Conservation (phyloP, 2,329 filamentous ascomycete species). For the Zymoseptoria tritici region DNA sequence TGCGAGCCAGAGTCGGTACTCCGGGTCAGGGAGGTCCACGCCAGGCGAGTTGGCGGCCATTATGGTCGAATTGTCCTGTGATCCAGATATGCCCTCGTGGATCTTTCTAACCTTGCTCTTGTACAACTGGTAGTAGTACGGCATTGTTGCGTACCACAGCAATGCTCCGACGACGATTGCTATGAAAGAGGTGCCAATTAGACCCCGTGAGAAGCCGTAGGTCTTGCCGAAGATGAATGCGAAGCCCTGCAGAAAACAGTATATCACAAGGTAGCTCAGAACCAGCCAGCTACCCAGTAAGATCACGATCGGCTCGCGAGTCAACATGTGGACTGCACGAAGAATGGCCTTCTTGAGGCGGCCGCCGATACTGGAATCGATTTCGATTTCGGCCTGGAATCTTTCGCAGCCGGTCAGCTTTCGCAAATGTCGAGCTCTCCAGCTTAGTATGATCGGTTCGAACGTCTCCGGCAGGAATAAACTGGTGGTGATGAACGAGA, state of each 20-base stretch:
- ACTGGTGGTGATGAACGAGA: constrained; percentile 22
- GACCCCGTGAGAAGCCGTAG: constrained; percentile 38
- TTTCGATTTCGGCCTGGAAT: constrained; percentile 18
- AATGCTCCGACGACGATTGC: constrained; percentile 35
- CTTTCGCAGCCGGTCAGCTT: constrained; percentile 16
- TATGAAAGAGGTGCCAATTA: constrained; percentile 40
- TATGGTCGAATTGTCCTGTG: background rate
- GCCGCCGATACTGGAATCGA: constrained; percentile 9
- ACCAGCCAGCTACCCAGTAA: constrained; percentile 45
- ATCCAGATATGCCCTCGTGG: constrained; percentile 9
- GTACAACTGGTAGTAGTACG: constrained; percentile 12
- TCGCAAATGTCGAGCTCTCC: constrained; percentile 28
- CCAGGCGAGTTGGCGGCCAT: constrained; percentile 12
- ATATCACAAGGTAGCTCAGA: constrained; percentile 47
- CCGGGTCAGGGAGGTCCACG: constrained; percentile 19
- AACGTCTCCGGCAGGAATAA: constrained; percentile 45
- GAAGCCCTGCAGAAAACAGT: constrained; percentile 48
- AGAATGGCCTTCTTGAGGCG: constrained; percentile 14
- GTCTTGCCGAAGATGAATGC: constrained; percentile 39
- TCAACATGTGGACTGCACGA: constrained; percentile 19
- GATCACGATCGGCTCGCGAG: constrained; percentile 38
- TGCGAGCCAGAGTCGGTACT: constrained; percentile 38
- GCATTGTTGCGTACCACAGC: constrained; percentile 15
- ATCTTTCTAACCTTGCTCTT: constrained; percentile 21
- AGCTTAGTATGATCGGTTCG: constrained; percentile 29